Base-by-base conservation (phyloP, 495 filamentous ascomycete species). In the Neurospora sp. region DNA sequence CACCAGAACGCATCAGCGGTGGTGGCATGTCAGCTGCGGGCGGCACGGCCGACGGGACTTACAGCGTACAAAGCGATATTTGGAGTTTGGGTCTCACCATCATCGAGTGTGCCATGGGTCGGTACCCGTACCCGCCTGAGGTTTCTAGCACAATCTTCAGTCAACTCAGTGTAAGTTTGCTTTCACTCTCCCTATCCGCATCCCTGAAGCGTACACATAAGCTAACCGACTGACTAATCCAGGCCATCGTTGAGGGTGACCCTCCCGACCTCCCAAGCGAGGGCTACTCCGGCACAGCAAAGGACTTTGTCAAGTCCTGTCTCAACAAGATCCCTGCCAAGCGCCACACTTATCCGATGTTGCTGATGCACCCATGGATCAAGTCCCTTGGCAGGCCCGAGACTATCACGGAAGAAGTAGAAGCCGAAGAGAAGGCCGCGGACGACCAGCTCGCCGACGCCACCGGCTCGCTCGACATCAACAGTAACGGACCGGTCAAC, bases 81-180 rank as follows among this genome's bases (percentile, higher is more conserved):
- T 99, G 96, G 96, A 96, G 92, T 82, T 84, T 99, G 76, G 96
- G 96, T 38, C 82, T 99, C 75, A 95, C 93, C 45, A 91, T 99
- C 74, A 97, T 99, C 77, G 96, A 99, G 82, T 99, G 96, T 80
- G 95, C 94, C 24, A 89, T 97, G 87, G 96, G 96, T 24, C 87
- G 91, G 75, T 99, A 99, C 79, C 96, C 96, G 5, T 99, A 99
- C 78, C 96, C 96, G 15, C 96, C 96, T 3, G 96, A 99, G 82
- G 97, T 97, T 0, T 99, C 97, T 78, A 94, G 94, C 80, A 98
- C 97, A 76, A 98, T 99, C 70, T 98, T 98, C 86, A 96, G 93
- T 78, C 96, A 99, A 80, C 85, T 99, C 71, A 95, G 92, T 79
- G 96, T 98, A 86, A 90, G 96, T 91, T 15, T 73, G 37, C 19